phyloP scores from a whole-genome alignment of 768 basidiomycete genomes.

The Tulasnella sp. region DNA sequence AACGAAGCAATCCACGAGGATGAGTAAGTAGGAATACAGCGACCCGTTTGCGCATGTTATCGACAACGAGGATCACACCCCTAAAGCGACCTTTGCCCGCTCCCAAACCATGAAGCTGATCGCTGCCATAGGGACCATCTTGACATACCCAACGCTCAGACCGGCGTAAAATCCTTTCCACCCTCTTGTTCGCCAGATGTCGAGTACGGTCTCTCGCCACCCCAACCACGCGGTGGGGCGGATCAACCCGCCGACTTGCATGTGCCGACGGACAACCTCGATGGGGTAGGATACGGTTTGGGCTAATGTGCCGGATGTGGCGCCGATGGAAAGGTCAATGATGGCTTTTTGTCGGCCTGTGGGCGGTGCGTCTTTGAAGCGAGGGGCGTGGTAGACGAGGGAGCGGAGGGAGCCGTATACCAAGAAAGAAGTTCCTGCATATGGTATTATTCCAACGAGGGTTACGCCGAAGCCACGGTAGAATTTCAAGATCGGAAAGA shows the following conservation, averaged over 20 bases:
- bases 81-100: conserved; percentile 46
- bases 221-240: conserved; percentile 63
- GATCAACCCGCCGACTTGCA: conserved; percentile 88
- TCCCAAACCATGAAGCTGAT: conserved; percentile 91
- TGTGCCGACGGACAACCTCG: conserved; percentile 79
- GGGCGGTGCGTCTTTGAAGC: too few species aligned
- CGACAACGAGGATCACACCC: conserved; percentile 22
- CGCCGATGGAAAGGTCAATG: conserved; percentile 72
- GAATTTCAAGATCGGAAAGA: conserved; percentile 72
- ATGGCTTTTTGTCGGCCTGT: conserved; percentile 33
- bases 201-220: conserved; percentile 63
- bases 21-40: too few species aligned
- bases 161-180: conserved; percentile 88
- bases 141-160: conserved; percentile 80
- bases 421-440: conserved; percentile 89
- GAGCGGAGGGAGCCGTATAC: conserved; percentile 58
- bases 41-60: too few species aligned
- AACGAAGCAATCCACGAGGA: too few species aligned
- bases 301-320: conserved; percentile 67
- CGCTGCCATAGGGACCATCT: conserved; percentile 93
- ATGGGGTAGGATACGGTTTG: conserved; percentile 93
- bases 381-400: conserved; percentile 28
- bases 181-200: conserved; percentile 56
- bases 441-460: conserved; percentile 83
- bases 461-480: conserved; percentile 97